phyloP scores from a whole-genome alignment of 331 rosid species.

The Prunus yedoensis region DNA sequence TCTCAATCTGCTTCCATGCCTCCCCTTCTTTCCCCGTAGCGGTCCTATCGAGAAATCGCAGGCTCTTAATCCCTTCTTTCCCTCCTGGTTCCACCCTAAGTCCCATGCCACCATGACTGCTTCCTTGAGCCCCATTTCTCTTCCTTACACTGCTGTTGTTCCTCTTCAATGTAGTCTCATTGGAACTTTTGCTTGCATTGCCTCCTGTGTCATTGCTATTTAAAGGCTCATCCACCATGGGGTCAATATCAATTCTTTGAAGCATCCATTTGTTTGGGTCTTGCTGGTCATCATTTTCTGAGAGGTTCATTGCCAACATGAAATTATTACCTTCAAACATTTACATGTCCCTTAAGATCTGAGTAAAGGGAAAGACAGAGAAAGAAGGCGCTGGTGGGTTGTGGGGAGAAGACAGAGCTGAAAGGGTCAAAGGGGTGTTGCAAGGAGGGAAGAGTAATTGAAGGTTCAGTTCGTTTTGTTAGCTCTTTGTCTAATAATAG shows the following conservation, averaged over 20 bases:
- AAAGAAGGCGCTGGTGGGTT: neutral
- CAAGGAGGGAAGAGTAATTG: too few relatives aligned
- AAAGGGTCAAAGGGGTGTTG: too few relatives aligned
- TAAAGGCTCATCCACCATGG: slow-evolving; percentile 22
- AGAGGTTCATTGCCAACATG: slow-evolving; percentile 19
- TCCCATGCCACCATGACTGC: slow-evolving; percentile 4
- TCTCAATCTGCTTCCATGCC: too few relatives aligned
- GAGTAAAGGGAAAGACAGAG: neutral
- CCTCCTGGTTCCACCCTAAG: slow-evolving; percentile 9
- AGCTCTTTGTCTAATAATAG: too few relatives aligned
- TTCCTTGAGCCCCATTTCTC: slow-evolving; percentile 23
- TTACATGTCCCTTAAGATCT: neutral
- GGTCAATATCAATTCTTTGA: slow-evolving; percentile 54
- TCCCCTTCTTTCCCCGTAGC: too few relatives aligned
- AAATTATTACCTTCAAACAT: neutral
- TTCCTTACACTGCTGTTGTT: slow-evolving; percentile 22
- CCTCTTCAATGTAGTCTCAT: neutral
- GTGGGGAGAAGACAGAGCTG: too few relatives aligned
- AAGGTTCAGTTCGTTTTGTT: too few relatives aligned
- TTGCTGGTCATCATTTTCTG: slow-evolving; percentile 23
- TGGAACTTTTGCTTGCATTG: slow-evolving; percentile 16
- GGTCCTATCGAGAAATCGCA: too few relatives aligned
- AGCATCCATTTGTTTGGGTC: slow-evolving; percentile 50
- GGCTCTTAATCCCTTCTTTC: too few relatives aligned
- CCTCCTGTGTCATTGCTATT: neutral